Evolutionary conservation across 2,329 filamentous ascomycete genomes (phyloP), one percentile per base, ranked within the genome.

Genomic region (Fusarium acutatum): DNA sequence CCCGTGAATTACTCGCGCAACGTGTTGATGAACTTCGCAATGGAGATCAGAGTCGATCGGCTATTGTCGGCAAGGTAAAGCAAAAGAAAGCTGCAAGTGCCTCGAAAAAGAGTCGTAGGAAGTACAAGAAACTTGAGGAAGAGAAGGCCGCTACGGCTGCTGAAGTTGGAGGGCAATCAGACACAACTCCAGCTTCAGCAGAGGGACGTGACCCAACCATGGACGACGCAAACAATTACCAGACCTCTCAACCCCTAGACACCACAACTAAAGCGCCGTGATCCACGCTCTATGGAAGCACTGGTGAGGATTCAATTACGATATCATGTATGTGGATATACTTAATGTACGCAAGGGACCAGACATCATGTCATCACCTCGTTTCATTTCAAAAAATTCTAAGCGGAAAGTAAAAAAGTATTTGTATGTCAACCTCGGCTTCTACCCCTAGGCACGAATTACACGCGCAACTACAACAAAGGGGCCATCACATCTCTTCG

Each of bases 21-120:
- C 90, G 88, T 77, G 84, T 92, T 37, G 96, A 99, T 81, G 87
- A 93, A 74, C 77, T 92, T 40, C 85, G 89, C 75, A 92, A 94
- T 75, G 96, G 96, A 5, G 88, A 90, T 28, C 84, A 91, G 72
- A 93, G 91, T 78, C 85, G 94, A 32, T 87, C 87, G 17, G 88
- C 88, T 44, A 83, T 94, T 37, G 91, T 94, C 58, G 89, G 86
- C 8, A 88, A 88, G 58, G 83, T 87, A 46, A 91, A 90, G 80
- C 87, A 86, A 71, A 92, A 88, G 84, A 93, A 89, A 83, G 91
- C 93, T 77, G 93, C 91, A 35, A 96, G 94, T 80, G 89, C 89
- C 28, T 88, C 86, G 10, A 97, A 98, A 84, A 98, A 98, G 88
- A 91, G 89, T 62, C 89, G 91, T 77, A 88, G 94, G 77, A 97